These are phyloP conservation scores for Noccaea bulbosa DNA, from an alignment of 345 rosid genomes.

Conservation along the genomic window DNA sequence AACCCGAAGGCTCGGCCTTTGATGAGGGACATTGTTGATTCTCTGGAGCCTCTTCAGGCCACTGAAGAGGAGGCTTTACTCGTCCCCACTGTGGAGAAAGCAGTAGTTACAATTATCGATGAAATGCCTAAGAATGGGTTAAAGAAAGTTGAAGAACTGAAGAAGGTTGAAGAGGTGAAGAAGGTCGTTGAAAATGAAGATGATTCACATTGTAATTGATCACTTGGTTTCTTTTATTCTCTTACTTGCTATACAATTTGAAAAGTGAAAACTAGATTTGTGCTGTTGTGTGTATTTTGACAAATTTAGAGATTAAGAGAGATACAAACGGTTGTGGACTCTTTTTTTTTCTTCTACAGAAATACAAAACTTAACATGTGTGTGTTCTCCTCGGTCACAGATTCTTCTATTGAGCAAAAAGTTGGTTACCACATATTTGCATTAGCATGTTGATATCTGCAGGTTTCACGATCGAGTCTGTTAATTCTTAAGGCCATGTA, in stretches of 20 bases:
- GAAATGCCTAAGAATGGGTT: constrained; percentile 51
- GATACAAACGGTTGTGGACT: constrained; percentile 26
- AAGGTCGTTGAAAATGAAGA: constrained; percentile 34
- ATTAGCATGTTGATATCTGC: neutral
- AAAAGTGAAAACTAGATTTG: constrained; percentile 32
- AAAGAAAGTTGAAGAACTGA: constrained; percentile 42
- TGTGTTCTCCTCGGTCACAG: neutral
- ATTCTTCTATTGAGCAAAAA: neutral
- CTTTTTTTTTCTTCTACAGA: neutral
- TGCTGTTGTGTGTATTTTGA: constrained; percentile 37
- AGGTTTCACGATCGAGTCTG: neutral
- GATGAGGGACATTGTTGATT: constrained; percentile 95
- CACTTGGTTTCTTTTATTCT: constrained; percentile 12
- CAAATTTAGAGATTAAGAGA: constrained; percentile 18
- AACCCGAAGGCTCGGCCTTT: constrained; percentile 96
- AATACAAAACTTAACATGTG: constrained; percentile 6
- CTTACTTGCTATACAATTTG: constrained; percentile 11
- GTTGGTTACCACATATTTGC: neutral
- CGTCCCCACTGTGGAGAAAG: constrained; percentile 43
- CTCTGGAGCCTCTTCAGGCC: constrained; percentile 88
- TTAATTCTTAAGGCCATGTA: neutral
- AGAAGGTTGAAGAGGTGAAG: constrained; percentile 39
- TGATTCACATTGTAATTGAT: constrained; percentile 28
- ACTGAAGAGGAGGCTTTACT: constrained; percentile 45
- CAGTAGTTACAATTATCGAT: constrained; percentile 52